phyloP scores from a whole-genome alignment of 2,329 filamentous ascomycete species.

The Plectosphaerella plurivora region DNA sequence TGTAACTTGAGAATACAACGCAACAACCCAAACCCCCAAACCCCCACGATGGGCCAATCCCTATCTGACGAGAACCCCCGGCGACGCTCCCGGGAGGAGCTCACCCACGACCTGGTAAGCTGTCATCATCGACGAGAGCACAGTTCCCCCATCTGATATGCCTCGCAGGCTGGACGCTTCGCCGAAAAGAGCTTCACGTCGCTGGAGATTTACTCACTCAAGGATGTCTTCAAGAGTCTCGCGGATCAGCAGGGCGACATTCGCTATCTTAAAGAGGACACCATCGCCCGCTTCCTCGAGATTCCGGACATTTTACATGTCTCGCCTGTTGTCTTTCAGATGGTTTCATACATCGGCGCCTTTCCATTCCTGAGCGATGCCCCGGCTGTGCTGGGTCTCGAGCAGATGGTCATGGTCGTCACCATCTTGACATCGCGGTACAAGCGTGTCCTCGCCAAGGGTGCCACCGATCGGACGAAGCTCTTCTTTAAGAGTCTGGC shows the following conservation, averaged over 20 bases:
- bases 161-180: conserved; percentile 53
- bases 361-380: conserved; percentile 71
- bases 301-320: conserved; percentile 66
- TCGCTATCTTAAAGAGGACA: conserved; percentile 65
- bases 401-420: conserved; percentile 68
- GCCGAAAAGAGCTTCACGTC: conserved; percentile 66
- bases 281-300: conserved; percentile 67
- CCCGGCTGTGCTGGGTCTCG: conserved; percentile 64
- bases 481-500: conserved; percentile 68
- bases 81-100: conserved; percentile 44
- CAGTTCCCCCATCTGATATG: conserved; percentile 3
- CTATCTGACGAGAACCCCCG: conserved; percentile 40
- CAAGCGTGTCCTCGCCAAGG: conserved; percentile 55
- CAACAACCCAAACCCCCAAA: neutral
- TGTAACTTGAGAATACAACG: neutral
- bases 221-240: conserved; percentile 67
- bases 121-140: neutral
- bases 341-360: conserved; percentile 65
- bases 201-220: conserved; percentile 69
- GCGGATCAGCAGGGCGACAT: conserved; percentile 60
- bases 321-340: conserved; percentile 66
- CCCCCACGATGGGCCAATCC: conserved; percentile 44
- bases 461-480: conserved; percentile 54
- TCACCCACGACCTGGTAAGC: conserved; percentile 47
- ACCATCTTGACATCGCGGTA: conserved; percentile 70